phyloP scores from a whole-genome alignment of 1,284 basidiomycete genomes.

The Testicularia cyperi region DNA sequence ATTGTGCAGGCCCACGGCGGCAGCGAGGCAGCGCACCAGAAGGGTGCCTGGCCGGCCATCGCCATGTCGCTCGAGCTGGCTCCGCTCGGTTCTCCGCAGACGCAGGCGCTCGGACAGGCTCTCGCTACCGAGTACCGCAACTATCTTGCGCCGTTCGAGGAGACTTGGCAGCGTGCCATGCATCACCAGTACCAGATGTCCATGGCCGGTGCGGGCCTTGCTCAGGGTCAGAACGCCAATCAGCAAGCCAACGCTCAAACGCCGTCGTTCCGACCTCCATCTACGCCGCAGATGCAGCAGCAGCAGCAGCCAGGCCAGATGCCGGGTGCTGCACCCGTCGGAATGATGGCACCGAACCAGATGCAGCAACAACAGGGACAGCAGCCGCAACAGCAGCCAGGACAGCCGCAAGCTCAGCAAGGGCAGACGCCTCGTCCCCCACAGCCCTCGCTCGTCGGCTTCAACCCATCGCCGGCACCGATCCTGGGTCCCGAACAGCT shows the following conservation, averaged over 20 bases:
- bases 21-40: conserved; percentile 49
- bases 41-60: conserved; percentile 47
- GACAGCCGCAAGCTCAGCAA: too few relatives aligned
- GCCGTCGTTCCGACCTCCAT: conserved; percentile 20
- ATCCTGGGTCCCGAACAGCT: conserved; percentile 38
- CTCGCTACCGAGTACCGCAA: conserved; percentile 45
- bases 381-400: conserved; percentile 20
- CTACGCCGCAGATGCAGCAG: conserved; percentile 39
- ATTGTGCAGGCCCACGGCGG: conserved; percentile 53
- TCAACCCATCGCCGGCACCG: conserved; percentile 40
- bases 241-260: conserved; percentile 17
- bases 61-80: conserved; percentile 49
- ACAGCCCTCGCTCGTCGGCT: conserved; percentile 23
- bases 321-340: conserved; percentile 12
- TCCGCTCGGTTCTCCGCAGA: conserved; percentile 40
- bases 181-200: conserved; percentile 51
- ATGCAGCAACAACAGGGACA: conserved; percentile 8
- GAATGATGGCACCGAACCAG: conserved; percentile 27
- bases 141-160: conserved; percentile 52
- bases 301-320: conserved; percentile 22
- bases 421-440: conserved; percentile 7
- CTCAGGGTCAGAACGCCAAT: conserved; percentile 8
- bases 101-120: conserved; percentile 32
- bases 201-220: conserved; percentile 30
- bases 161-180: conserved; percentile 55